Evolutionary conservation across 75 land plant genomes (phyloP), one percentile per base, ranked within the genome.

Genomic region (Cryptomeria japonica): DNA sequence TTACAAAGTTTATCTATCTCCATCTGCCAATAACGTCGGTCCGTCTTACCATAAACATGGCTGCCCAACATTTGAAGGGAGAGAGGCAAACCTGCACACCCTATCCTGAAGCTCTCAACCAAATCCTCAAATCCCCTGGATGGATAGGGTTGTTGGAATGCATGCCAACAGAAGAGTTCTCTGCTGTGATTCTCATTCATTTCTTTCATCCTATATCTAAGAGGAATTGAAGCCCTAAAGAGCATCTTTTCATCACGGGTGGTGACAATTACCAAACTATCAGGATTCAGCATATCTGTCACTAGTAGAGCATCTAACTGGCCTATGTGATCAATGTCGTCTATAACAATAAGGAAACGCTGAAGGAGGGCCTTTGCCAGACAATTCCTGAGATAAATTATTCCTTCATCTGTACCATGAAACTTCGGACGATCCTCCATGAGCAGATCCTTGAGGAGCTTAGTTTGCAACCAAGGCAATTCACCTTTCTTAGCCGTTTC

Each of bases 81-180:
- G 15, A 76, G 18, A 36, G 79, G 79, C 41, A 36, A 37, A 3
- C 38, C 39, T 3, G 0, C 38, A 37, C 79, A 76, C 36, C 6
- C 79, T 16, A 3, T 37, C 18, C 36, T 18, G 38, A 76, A 76
- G 14, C 18, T 16, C 3, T 36, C 79, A 2, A 36, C 79, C 38
- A 76, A 18, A 76, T 76, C 14, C 18, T 76, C 79, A 3, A 14
- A 76, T 76, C 79, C 79, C 0, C 39, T 36, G 41, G 18, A 18
- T 76, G 79, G 39, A 36, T 15, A 37, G 41, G 79, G 41, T 12
- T 76, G 79, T 0, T 13, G 14, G 15, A 76, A 76, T 3, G 79
- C 79, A 76, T 76, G 79, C 39, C 39, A 76, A 37, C 79, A 76
- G 3, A 76, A 76, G 13, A 76, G 79, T 14, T 76, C 79, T 76